Evolutionary conservation across 2,329 filamentous ascomycete genomes (phyloP).

Genomic region (Balansia obtecta): DNA sequence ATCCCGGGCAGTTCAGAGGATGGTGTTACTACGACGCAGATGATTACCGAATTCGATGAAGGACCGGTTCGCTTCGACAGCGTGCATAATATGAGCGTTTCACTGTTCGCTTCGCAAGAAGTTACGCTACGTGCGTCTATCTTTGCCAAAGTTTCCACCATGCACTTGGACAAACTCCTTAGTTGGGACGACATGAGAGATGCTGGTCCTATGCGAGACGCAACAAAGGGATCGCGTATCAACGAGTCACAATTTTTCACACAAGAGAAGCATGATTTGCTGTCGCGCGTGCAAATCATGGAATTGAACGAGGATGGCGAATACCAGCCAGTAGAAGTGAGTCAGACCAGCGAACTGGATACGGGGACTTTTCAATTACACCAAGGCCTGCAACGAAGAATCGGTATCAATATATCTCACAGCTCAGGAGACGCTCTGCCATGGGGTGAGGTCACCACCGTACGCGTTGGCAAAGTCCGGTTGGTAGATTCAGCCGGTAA

Average conservation of each 20-base stretch:
- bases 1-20: slow-evolving; percentile 82
- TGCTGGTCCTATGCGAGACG: slow-evolving; percentile 45
- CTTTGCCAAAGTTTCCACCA: slow-evolving; percentile 79
- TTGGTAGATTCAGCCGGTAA: slow-evolving; percentile 79
- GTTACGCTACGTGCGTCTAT: slow-evolving; percentile 76
- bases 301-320: slow-evolving; percentile 86
- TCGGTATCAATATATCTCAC: slow-evolving; percentile 81
- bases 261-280: slow-evolving; percentile 87
- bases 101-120: slow-evolving; percentile 56
- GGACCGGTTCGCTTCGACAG: slow-evolving; percentile 88
- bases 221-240: slow-evolving; percentile 52
- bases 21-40: slow-evolving; percentile 87
- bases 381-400: slow-evolving; percentile 81
- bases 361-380: slow-evolving; percentile 89
- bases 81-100: slow-evolving; percentile 94
- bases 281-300: slow-evolving; percentile 76
- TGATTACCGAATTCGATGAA: slow-evolving; percentile 90
- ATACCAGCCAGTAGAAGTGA: slow-evolving; percentile 85
- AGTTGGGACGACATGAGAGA: slow-evolving; percentile 99
- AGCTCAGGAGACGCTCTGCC: slow-evolving; percentile 79
- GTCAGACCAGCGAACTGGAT: slow-evolving; percentile 74
- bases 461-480: slow-evolving; percentile 70
- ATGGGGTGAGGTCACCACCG: slow-evolving; percentile 69
- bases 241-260: slow-evolving; percentile 87
- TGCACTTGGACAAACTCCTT: slow-evolving; percentile 92